Conservation (phyloP, 495 filamentous ascomycete genomes). For the Xylaria longipes region DNA sequence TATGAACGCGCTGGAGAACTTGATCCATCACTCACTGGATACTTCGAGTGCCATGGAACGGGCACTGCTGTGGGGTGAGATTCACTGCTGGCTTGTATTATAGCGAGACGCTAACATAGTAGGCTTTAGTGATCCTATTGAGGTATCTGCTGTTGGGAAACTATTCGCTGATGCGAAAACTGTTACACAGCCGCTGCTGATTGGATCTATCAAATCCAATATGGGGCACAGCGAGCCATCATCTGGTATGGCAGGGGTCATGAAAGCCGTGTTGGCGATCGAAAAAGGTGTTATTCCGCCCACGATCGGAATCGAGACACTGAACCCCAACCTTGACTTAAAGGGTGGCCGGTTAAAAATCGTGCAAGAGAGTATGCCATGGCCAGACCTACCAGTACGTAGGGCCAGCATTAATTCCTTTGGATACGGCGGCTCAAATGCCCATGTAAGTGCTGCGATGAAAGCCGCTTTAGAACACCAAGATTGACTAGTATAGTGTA, state of each 20-base stretch:
- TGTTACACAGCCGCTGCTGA: slow-evolving; percentile 37
- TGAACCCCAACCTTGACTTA: slow-evolving; percentile 51
- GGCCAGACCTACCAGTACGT: neutral
- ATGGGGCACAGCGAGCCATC: slow-evolving; percentile 59
- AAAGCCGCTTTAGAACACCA: neutral
- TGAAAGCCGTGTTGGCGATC: slow-evolving; percentile 56
- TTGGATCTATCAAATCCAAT: slow-evolving; percentile 60
- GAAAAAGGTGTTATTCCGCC: slow-evolving; percentile 49
- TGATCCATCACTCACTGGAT: slow-evolving; percentile 38
- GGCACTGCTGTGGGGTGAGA: slow-evolving; percentile 56
- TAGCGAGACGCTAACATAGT: neutral
- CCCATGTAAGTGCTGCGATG: slow-evolving; percentile 41
- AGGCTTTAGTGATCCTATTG: slow-evolving; percentile 42
- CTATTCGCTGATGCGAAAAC: slow-evolving; percentile 37
- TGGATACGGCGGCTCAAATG: slow-evolving; percentile 60
- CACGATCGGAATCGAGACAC: slow-evolving; percentile 33
- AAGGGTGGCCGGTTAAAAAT: slow-evolving; percentile 11
- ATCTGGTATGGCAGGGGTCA: slow-evolving; percentile 52
- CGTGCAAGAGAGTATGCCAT: neutral
- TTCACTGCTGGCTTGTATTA: neutral
- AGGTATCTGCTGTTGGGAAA: slow-evolving; percentile 20
- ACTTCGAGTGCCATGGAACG: slow-evolving; percentile 46
- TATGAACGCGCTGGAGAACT: slow-evolving; percentile 50
- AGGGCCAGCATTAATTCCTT: slow-evolving; percentile 59
- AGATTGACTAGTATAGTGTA: neutral